Evolutionary conservation across 1,284 basidiomycete species (phyloP).

Genomic region (Bondarzewia mesenterica): DNA sequence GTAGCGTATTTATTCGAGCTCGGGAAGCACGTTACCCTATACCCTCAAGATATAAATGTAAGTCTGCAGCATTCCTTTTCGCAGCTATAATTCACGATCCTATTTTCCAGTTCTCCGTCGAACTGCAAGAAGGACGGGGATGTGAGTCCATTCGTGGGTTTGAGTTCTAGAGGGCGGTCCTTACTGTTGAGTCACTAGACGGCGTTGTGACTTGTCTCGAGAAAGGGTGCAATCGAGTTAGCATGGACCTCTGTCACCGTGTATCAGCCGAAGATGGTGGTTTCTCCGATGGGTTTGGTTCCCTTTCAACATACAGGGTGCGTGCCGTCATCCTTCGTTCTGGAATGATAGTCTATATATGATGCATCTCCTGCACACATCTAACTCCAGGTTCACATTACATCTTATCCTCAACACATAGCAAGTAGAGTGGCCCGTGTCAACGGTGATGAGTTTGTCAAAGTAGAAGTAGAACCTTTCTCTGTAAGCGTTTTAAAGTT

Average conservation of each 20-base stretch:
- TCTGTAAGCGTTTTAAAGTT: not conserved
- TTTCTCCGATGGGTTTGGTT: conserved; percentile 32
- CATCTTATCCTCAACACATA: not conserved
- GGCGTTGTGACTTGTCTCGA: conserved; percentile 37
- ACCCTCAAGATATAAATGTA: no score
- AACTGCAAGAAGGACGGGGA: not conserved
- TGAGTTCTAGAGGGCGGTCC: not conserved
- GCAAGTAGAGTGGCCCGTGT: not conserved
- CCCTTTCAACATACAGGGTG: conserved; percentile 36
- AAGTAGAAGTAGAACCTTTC: not conserved
- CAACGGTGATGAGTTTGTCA: not conserved
- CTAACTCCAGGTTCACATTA: not conserved
- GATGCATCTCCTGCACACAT: not conserved
- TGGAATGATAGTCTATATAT: not conserved
- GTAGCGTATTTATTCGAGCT: no score
- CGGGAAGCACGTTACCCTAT: no score
- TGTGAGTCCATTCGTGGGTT: not conserved
- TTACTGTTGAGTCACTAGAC: conserved; percentile 20
- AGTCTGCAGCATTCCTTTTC: no score
- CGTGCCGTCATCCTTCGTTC: no score
- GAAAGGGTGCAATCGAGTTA: conserved; percentile 27
- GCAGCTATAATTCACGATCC: no score
- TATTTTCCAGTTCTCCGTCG: not conserved
- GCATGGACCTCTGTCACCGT: conserved; percentile 25
- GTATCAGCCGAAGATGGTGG: conserved; percentile 26